Evolutionary conservation across 1,139 yeast species (phyloP), one percentile per base, ranked within the genome.

Genomic region (Sugiyamaella xylanicola): DNA sequence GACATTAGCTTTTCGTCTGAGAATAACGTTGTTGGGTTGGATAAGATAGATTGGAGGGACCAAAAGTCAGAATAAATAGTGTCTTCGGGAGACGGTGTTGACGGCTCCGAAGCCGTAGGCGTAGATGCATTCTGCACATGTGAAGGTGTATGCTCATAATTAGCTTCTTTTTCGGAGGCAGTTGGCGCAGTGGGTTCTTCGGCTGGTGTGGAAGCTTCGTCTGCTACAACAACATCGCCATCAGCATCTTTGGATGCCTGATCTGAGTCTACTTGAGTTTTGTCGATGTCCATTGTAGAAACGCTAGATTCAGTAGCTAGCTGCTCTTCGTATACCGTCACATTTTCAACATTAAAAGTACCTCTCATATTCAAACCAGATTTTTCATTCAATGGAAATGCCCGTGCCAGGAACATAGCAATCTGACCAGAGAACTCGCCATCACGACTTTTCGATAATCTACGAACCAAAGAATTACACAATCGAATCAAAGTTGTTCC

Each of bases 281-380:
- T 32, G 2, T 54, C 56, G 16, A 49, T 46, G 3, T 48, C 48
- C 48, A 45, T 45, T 8, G 3, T n/a, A 25, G 19, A 13, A 25
- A 25, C 36, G 2, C 5, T 48, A 46, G 22, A 7, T 25, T 16
- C 21, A 9, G 37, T 17, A n/a, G 32, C 11, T n/a, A 4, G 37
- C 29, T 21, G 36, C 1, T 58, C 60, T 22, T 63, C 65, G 43
- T 71, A 72, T 22, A 56, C 51, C 1, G 77, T 73, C 13, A 64
- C 61, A 56, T 74, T 74, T 19, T 69, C 76, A 0, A 62, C 61
- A 57, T 74, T 70, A 61, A 67, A 74, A 15, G 68, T 68, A 0
- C 77, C 77, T 11, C 73, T 66, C 17, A 70, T 66, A 51, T 74
- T 74, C 19, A 73, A 62, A 3, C 76, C 77, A 4, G 74, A 70